These are phyloP conservation scores for Salvia sclarea DNA, from an alignment of 305 asterid genomes.

Conservation along the genomic window DNA sequence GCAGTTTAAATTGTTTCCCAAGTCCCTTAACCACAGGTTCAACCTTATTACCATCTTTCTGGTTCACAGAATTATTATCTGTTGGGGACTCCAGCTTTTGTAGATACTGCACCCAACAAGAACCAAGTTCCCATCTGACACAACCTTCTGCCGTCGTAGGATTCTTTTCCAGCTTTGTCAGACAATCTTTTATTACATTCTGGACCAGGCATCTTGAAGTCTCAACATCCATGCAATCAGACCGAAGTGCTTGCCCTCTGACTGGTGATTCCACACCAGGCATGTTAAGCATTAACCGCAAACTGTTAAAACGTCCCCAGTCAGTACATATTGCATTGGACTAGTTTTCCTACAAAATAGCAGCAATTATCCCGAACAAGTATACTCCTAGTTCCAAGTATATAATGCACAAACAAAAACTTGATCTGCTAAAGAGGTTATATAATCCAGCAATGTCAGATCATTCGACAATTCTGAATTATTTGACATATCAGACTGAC, in stretches of 20 bases:
- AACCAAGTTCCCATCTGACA: conserved; percentile 99
- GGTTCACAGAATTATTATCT: conserved; percentile 48
- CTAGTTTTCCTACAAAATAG: conserved; percentile 24
- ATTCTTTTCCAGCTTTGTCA: conserved; percentile 50
- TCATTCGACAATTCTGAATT: conserved; percentile 26
- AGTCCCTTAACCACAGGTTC: conserved; percentile 91
- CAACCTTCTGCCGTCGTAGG: conserved; percentile 47
- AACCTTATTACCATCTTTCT: conserved; percentile 55
- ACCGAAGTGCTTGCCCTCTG: conserved; percentile 50
- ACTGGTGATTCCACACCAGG: conserved; percentile 51
- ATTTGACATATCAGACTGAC: conserved; percentile 9
- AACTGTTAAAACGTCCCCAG: conserved; percentile 54
- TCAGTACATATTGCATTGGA: conserved; percentile 35
- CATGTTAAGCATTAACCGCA: conserved; percentile 71
- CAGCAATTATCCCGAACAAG: conserved; percentile 5
- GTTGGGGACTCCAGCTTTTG: conserved; percentile 74
- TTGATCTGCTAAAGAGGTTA: background rate
- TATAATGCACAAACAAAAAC: conserved; percentile 20
- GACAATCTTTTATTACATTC: conserved; percentile 66
- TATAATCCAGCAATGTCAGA: conserved; percentile 24
- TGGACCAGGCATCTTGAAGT: conserved; percentile 56
- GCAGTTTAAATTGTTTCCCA: conserved; percentile 93
- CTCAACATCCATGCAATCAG: conserved; percentile 44
- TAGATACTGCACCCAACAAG: conserved; percentile 98
- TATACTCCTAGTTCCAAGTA: conserved; percentile 11